These are phyloP conservation scores for Russula sp. DNA, from an alignment of 768 basidiomycete genomes.

Conservation along the genomic window DNA sequence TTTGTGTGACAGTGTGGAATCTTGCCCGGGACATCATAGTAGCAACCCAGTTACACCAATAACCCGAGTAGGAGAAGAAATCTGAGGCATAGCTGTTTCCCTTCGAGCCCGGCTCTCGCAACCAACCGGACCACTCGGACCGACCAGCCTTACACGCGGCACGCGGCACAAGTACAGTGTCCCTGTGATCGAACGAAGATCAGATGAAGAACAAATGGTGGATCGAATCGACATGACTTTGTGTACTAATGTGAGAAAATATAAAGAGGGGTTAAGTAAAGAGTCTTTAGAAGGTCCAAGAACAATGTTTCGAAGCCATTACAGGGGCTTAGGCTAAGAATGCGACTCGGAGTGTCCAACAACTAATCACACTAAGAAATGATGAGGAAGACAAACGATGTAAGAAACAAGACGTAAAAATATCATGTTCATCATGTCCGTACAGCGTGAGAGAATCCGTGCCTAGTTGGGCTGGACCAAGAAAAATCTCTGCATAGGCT, in stretches of 20 bases:
- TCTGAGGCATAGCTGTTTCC: too few species aligned
- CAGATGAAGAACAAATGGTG: not conserved
- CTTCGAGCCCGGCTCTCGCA: too few species aligned
- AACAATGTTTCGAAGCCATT: not conserved
- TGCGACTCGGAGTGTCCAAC: not conserved
- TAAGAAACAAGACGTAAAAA: not conserved
- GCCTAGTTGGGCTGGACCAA: not conserved
- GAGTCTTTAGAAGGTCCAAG: not conserved
- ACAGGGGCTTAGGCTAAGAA: not conserved
- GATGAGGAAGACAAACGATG: not conserved
- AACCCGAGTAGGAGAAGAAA: too few species aligned
- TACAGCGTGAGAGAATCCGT: not conserved
- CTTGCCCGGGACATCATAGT: too few species aligned
- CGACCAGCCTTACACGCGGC: too few species aligned
- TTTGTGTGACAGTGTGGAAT: too few species aligned
- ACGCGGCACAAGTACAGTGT: not conserved
- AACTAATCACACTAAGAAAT: not conserved
- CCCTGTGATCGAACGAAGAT: slow-evolving; percentile 1
- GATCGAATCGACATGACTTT: not conserved
- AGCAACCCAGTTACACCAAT: too few species aligned
- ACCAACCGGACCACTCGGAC: too few species aligned
- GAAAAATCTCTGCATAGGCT: slow-evolving; percentile 3
- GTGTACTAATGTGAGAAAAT: too few species aligned
- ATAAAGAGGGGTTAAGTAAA: not conserved
- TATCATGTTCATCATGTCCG: not conserved